Percentiles rank a stretch among this genome's conserved stretches.
phyloP scores from a whole-genome alignment of 1,139 yeast species.

The Blastobotrys illinoisensis region DNA sequence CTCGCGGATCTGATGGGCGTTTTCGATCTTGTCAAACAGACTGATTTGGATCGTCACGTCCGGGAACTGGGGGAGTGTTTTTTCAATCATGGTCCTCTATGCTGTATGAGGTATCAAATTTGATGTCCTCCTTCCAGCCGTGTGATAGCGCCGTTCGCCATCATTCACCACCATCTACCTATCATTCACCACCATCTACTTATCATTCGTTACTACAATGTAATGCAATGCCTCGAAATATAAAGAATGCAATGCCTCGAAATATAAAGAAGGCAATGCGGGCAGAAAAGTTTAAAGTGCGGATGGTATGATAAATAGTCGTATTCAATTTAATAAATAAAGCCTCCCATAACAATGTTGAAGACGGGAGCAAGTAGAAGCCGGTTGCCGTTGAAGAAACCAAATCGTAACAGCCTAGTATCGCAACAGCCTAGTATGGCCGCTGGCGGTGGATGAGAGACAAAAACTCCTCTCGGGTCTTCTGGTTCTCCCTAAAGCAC shows the following conservation, averaged over 20 bases:
- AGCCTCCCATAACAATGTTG: slow-evolving; percentile 1
- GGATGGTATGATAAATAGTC: not conserved
- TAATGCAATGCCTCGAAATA: too few species aligned
- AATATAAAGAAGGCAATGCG: too few species aligned
- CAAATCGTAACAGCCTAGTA: not conserved
- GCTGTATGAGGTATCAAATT: not conserved
- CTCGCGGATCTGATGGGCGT: slow-evolving; percentile 37
- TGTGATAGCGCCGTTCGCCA: not conserved
- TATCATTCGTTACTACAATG: too few species aligned
- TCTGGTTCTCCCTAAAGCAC: slow-evolving; percentile 85
- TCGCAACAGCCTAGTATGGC: not conserved
- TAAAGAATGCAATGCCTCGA: too few species aligned
- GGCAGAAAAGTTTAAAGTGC: too few species aligned
- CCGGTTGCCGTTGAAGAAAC: not conserved
- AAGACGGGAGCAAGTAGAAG: not conserved
- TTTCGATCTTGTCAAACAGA: slow-evolving; percentile 41
- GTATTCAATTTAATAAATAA: not conserved
- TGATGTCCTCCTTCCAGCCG: too few species aligned
- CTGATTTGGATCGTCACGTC: slow-evolving; percentile 33
- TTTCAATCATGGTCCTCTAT: slow-evolving; percentile 9
- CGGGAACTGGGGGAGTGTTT: slow-evolving; percentile 43
- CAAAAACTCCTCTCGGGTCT: slow-evolving; percentile 93
- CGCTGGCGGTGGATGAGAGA: slow-evolving; percentile 44
- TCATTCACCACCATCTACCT: too few species aligned
- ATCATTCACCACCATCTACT: too few species aligned